Evolutionary conservation across 2,329 filamentous ascomycete species (phyloP).

Genomic region (Epicoccum nigrum): DNA sequence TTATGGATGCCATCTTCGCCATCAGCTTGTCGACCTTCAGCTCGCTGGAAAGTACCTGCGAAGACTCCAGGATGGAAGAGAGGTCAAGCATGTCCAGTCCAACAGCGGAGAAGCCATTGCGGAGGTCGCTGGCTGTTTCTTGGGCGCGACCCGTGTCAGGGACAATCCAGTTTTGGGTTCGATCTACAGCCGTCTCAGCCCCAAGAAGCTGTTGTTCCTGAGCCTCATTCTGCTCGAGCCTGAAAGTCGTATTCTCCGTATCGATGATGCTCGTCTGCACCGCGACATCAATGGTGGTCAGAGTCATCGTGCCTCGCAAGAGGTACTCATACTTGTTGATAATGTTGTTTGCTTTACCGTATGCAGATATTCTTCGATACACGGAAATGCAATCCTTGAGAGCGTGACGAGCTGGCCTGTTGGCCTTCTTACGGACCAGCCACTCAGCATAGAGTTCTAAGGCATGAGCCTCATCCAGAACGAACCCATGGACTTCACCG

Average conservation of each 20-base stretch:
- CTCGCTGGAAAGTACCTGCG: slow-evolving; percentile 80
- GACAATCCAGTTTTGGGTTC: slow-evolving; percentile 56
- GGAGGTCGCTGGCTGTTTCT: slow-evolving; percentile 58
- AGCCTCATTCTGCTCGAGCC: slow-evolving; percentile 53
- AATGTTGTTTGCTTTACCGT: slow-evolving; percentile 71
- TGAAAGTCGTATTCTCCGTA: slow-evolving; percentile 49
- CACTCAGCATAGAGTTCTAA: slow-evolving; percentile 77
- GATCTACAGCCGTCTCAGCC: slow-evolving; percentile 50
- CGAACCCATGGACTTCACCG: slow-evolving; percentile 68
- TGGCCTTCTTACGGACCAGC: slow-evolving; percentile 68
- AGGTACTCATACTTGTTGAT: slow-evolving; percentile 71
- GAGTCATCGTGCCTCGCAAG: slow-evolving; percentile 66
- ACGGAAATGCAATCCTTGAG: slow-evolving; percentile 71
- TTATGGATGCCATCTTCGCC: slow-evolving; percentile 81
- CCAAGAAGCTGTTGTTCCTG: slow-evolving; percentile 48
- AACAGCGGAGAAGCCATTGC: slow-evolving; percentile 68
- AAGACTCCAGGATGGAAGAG: slow-evolving; percentile 77
- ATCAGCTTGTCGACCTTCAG: slow-evolving; percentile 76
- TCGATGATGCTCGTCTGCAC: slow-evolving; percentile 72
- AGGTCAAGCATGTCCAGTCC: slow-evolving; percentile 81
- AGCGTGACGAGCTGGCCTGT: slow-evolving; percentile 71
- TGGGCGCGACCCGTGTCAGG: slow-evolving; percentile 52
- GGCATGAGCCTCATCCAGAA: slow-evolving; percentile 74
- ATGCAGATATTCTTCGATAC: slow-evolving; percentile 72
- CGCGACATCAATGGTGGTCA: slow-evolving; percentile 65